Percentiles rank a stretch among this genome's conserved stretches.
Conservation (phyloP, 2,329 filamentous ascomycete genomes). For the Verticillium klebahnii region DNA sequence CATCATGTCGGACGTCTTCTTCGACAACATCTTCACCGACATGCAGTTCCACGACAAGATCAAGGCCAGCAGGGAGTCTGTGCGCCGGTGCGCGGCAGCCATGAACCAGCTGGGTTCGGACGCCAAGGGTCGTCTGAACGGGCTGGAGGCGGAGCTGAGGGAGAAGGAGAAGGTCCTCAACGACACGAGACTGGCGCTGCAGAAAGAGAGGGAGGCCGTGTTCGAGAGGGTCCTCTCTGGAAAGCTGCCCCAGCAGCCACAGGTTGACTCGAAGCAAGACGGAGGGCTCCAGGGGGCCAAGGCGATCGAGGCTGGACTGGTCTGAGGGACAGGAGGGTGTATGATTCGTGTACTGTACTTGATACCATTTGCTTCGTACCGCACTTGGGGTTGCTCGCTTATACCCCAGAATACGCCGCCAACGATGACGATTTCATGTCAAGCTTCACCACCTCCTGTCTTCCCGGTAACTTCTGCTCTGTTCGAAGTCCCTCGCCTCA, state of each 20-base stretch:
- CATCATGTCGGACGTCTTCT: slow-evolving; percentile 47
- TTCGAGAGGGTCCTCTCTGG: slow-evolving; percentile 25
- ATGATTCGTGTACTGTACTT: background rate
- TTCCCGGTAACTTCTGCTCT: background rate
- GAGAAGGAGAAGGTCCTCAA: slow-evolving; percentile 23
- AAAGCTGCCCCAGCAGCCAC: background rate
- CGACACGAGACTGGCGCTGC: slow-evolving; percentile 31
- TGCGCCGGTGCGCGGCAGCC: slow-evolving; percentile 26
- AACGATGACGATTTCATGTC: too few relatives aligned
- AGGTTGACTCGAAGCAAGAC: background rate
- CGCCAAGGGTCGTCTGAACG: background rate
- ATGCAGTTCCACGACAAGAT: slow-evolving; percentile 49
- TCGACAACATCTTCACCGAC: slow-evolving; percentile 50
- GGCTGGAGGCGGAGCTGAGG: slow-evolving; percentile 25
- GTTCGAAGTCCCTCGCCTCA: background rate
- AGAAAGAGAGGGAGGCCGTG: slow-evolving; percentile 37
- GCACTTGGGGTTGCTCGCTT: background rate
- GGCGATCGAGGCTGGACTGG: background rate
- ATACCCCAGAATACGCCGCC: background rate
- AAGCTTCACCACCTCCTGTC: background rate
- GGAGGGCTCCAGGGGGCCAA: background rate
- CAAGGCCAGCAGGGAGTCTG: slow-evolving; percentile 33
- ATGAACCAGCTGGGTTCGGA: slow-evolving; percentile 23
- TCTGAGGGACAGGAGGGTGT: background rate
- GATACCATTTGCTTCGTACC: background rate